Evolutionary conservation across 2,329 filamentous ascomycete species (phyloP), one percentile per base, ranked within the genome.

Genomic region (Zymoseptoria passerinii): DNA sequence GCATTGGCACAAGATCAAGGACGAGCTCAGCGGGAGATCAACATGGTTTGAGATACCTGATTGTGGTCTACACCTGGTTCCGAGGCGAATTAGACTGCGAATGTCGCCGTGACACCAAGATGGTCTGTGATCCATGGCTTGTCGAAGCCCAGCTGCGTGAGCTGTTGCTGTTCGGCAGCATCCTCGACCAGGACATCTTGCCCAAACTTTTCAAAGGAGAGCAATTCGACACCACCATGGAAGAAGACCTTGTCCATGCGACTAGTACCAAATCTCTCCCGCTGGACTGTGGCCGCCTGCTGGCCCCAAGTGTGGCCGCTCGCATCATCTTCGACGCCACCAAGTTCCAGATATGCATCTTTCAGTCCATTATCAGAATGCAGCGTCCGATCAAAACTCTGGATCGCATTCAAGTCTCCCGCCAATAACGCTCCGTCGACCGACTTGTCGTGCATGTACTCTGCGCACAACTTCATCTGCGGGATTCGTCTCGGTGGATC

Each of bases 241-340:
- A 80, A 65, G 28, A 78, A 71, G 8, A 83, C 72, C 68, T 80
- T 83, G 57, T 83, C 82, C 80, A 83, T 81, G 5, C 82, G 72
- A 35, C 72, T 76, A 56, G 75, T 77, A 0, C 80, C 80, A 67
- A 79, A 83, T 57, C 65, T 70, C 48, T 77, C 68, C 23, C 76
- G 72, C 55, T 76, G 62, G 52, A 60, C 67, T 1, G 72, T 71
- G 2, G 74, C 65, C 2, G 75, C 76, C 71, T 83, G 81, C 61
- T 83, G 77, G 0, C 82, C 82, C 82, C 82, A 84, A 0, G 82
- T 84, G 63, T 77, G 81, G 0, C 80, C 81, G 8, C 76, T 73
- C 2, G 79, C 76, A n/a, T 71, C 74, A 49, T 78, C 77, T 59
- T 83, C 81, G 44, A 70, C 55, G 0, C 80, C 81, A 0, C 81